A percentile compares a stretch with the other conserved stretches of the same genome.
Conservation (phyloP, 2,329 filamentous ascomycete genomes). For the Fusarium cyanostomum region DNA sequence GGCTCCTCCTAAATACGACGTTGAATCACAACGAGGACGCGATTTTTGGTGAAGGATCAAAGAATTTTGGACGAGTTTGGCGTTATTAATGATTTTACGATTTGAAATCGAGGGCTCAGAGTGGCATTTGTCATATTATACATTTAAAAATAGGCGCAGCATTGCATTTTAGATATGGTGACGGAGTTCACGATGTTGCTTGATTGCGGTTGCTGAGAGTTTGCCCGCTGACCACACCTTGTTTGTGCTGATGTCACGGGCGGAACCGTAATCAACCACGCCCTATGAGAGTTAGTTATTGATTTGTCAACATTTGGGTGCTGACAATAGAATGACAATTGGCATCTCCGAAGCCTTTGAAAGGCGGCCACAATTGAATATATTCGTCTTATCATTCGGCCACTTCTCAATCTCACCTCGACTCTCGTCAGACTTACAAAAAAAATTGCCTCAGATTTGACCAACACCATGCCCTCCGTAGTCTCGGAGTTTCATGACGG, state of each 20-base stretch:
- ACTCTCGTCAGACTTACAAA: not conserved
- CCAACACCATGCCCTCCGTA: slow-evolving; percentile 42
- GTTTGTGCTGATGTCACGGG: slow-evolving; percentile 14
- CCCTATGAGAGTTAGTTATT: slow-evolving; percentile 19
- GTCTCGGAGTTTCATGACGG: slow-evolving; percentile 67
- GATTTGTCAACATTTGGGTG: slow-evolving; percentile 27
- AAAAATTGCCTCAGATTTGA: not conserved
- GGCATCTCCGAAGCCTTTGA: not conserved
- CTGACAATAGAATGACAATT: slow-evolving; percentile 24
- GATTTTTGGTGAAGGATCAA: slow-evolving; percentile 40
- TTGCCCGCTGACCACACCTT: not conserved
- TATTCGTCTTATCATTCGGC: not conserved
- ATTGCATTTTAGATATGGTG: not conserved
- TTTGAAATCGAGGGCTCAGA: slow-evolving; percentile 1
- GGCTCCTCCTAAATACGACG: slow-evolving; percentile 48
- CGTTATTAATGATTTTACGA: slow-evolving; percentile 32
- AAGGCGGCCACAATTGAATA: slow-evolving; percentile 3
- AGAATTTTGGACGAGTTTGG: not conserved
- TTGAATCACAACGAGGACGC: slow-evolving; percentile 47
- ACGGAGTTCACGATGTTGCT: not conserved
- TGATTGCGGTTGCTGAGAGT: not conserved
- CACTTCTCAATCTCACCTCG: slow-evolving; percentile 8
- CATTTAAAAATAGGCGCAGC: not conserved
- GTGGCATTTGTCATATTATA: slow-evolving; percentile 4
- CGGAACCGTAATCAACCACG: slow-evolving; percentile 18